Conservation (phyloP, 2,329 filamentous ascomycete genomes). For the Fusarium sp. region DNA sequence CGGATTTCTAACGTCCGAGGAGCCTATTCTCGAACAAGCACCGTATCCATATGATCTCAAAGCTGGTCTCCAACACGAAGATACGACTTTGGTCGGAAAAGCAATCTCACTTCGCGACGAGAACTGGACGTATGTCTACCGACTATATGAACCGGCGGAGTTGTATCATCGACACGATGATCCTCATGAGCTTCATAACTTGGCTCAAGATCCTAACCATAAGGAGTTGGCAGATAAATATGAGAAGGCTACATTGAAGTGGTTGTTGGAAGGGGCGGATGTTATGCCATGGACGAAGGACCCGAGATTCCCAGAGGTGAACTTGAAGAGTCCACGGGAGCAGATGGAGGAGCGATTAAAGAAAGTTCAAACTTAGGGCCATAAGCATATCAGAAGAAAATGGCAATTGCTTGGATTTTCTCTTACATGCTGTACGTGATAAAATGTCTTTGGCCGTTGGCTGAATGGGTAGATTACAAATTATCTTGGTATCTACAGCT, state of each 20-base stretch:
- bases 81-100: constrained; percentile 57
- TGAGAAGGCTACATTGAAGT: constrained; percentile 51
- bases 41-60: constrained; percentile 61
- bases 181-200: constrained; percentile 53
- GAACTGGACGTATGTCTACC: constrained; percentile 57
- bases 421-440: too few species aligned
- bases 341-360: constrained; percentile 43
- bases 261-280: constrained; percentile 52
- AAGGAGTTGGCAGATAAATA: constrained; percentile 32
- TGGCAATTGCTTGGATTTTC: too few species aligned
- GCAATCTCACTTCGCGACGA: constrained; percentile 52
- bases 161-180: constrained; percentile 55
- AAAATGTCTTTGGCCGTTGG: too few species aligned
- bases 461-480: too few species aligned
- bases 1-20: constrained; percentile 57
- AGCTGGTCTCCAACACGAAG: constrained; percentile 57
- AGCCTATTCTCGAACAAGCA: constrained; percentile 57
- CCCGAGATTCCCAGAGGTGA: constrained; percentile 48
- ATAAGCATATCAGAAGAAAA: too few species aligned
- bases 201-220: constrained; percentile 48
- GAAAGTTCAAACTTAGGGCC: not conserved
- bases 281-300: constrained; percentile 52
- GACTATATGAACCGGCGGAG: constrained; percentile 58
- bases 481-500: too few species aligned
- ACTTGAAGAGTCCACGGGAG: not conserved